Evolutionary conservation across 352 stramenopile genomes (phyloP).

Genomic region (Peronospora belbahrii): DNA sequence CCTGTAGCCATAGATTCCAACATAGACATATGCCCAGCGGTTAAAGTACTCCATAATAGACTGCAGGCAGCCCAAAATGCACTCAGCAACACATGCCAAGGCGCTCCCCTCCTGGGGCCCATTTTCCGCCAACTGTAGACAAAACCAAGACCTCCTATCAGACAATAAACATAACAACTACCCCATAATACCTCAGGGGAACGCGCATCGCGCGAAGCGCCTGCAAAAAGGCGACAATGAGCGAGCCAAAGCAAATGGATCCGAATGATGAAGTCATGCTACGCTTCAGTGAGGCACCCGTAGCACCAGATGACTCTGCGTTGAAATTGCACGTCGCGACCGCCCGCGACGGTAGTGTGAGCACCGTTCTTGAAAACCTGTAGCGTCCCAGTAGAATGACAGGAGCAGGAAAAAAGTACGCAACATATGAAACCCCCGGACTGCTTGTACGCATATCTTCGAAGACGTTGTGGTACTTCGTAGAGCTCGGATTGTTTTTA

Average conservation of each 20-base stretch:
- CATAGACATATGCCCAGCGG: constrained; percentile 92
- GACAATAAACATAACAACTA: not conserved
- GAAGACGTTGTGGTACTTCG: constrained; percentile 16
- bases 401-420: constrained; percentile 54
- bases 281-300: constrained; percentile 75
- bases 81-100: constrained; percentile 74
- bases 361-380: constrained; percentile 90
- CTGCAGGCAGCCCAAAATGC: constrained; percentile 75
- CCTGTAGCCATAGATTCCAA: constrained; percentile 90
- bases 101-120: constrained; percentile 61
- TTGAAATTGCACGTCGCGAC: constrained; percentile 95
- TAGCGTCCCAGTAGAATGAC: constrained; percentile 92
- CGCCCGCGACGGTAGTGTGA: constrained; percentile 88
- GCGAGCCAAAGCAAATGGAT: constrained; percentile 92
- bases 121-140: constrained; percentile 54
- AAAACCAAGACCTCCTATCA: not conserved
- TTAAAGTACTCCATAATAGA: constrained; percentile 90
- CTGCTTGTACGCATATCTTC: constrained; percentile 30
- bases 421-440: constrained; percentile 29
- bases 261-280: constrained; percentile 89
- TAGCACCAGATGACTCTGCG: constrained; percentile 75
- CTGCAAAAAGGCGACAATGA: constrained; percentile 91
- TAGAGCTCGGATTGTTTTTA: constrained; percentile 38
- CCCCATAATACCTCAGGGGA: not conserved
- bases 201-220: constrained; percentile 66